A percentile compares a stretch with the other conserved stretches of the same genome.
Evolutionary conservation across 1,139 yeast genomes (phyloP).

Genomic region (Kluyveromyces sp.): DNA sequence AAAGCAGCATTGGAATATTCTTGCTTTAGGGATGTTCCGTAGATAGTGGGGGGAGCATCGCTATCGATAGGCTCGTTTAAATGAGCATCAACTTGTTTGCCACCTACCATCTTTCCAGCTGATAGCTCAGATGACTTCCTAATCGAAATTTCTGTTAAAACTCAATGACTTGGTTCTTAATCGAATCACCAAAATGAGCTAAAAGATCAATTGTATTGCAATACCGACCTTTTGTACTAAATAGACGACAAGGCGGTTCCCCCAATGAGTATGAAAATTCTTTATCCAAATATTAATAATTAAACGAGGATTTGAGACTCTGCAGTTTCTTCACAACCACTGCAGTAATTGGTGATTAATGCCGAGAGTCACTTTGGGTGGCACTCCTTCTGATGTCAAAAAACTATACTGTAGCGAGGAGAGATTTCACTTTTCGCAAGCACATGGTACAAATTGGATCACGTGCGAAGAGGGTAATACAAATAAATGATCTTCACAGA

Average conservation of each 20-base stretch:
- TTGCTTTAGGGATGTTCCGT: conserved; percentile 43
- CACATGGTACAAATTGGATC: neutral
- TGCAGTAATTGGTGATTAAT: neutral
- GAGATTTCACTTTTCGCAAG: neutral
- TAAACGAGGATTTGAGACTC: neutral
- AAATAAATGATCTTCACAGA: neutral
- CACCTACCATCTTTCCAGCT: conserved; percentile 1
- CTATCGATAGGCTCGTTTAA: conserved; percentile 49
- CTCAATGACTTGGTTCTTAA: too few relatives aligned
- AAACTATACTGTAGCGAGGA: neutral
- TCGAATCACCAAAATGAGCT: neutral
- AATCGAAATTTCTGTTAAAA: too few relatives aligned
- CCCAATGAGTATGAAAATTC: neutral
- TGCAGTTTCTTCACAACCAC: neutral
- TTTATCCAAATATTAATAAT: neutral
- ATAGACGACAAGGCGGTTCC: neutral
- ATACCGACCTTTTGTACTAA: neutral
- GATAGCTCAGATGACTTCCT: too few relatives aligned
- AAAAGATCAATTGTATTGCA: too few relatives aligned
- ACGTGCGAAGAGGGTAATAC: neutral
- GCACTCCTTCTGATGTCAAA: neutral
- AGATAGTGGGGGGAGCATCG: conserved; percentile 45
- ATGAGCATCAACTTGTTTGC: conserved; percentile 41
- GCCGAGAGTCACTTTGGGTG: neutral
- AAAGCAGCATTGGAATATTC: conserved; percentile 53